phyloP scores from a whole-genome alignment of 225 moss, liverwort and hornwort species.

The Pseudoscleropodium purum region DNA sequence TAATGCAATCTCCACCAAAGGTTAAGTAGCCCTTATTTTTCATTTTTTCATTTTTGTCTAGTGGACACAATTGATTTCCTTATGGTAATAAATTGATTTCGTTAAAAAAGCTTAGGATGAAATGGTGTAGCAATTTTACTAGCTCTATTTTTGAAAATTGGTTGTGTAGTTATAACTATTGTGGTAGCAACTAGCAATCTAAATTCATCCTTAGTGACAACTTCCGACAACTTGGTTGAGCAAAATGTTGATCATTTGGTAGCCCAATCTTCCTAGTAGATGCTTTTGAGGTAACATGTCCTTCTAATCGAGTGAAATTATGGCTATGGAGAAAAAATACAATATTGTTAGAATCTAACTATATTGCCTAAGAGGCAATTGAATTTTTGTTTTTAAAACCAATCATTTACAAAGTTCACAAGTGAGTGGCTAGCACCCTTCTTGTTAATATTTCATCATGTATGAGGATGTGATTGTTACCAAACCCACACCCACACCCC shows the following conservation, averaged over 20 bases:
- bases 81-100: too few species aligned
- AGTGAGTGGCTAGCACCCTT: accelerated
- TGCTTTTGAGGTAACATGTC: neutral
- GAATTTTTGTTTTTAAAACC: neutral
- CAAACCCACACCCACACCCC: accelerated
- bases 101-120: too few species aligned
- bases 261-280: accelerated
- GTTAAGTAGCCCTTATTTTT: too few species aligned
- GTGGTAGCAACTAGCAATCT: accelerated
- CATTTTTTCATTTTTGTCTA: too few species aligned
- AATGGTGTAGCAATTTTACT: too few species aligned
- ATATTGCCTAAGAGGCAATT: neutral
- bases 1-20: too few species aligned
- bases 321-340: neutral
- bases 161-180: neutral
- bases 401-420: neutral
- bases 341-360: neutral
- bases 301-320: neutral
- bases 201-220: neutral
- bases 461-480: neutral
- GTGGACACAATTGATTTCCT: accelerated
- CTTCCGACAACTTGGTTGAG: neutral
- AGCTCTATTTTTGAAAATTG: neutral
- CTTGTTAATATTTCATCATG: neutral
- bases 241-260: accelerated